Evolutionary conservation across 495 filamentous ascomycete genomes (phyloP), one percentile per base, ranked within the genome.

Genomic region (Diplogelasinospora grovesii): DNA sequence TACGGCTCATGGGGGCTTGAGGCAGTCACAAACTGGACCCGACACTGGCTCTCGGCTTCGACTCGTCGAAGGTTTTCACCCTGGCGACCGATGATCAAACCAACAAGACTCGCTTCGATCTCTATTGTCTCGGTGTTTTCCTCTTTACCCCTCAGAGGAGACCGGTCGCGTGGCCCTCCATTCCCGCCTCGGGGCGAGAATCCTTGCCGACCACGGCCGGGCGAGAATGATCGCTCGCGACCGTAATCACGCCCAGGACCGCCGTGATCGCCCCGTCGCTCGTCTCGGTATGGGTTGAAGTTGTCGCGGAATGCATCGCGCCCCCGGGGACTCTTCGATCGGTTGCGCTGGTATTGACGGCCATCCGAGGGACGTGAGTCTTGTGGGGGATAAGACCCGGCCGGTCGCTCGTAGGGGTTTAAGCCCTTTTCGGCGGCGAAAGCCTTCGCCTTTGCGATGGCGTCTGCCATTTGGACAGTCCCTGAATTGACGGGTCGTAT

Each of bases 11-110:
- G 69, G 45, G 84, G 81, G 37, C 66, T 65, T 15, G 75, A 70
- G 8, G 82, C 74, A n/a, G 82, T 83, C 30, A 88, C 68, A 57
- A 92, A 92, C 60, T 92, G 86, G 8, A 92, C 85, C 36, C 84
- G 65, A 49, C 85, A 82, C 4, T 77, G 73, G 10, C 80, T 85
- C 41, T 88, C 82, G 13, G 73, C 57, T 55, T 92, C 86, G 41
- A 92, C 81, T 24, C 82, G 79, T 43, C 84, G 70, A 20, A 92
- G 65, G 40, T 87, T 92, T 57, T 92, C 86, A 34, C 86, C 86
- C 47, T 85, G 79, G 24, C 85, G 74, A 10, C 86, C 86, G 50
- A 92, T 92, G 54, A 92, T 88, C 8, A 92, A 66, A 19, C 86
- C 86, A 23, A 92, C 86, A 26, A 89, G 67, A 37, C 73, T 77